These are phyloP conservation scores for Zymoseptoria ardabiliae DNA, from an alignment of 2,329 filamentous ascomycete species.

Conservation along the genomic window DNA sequence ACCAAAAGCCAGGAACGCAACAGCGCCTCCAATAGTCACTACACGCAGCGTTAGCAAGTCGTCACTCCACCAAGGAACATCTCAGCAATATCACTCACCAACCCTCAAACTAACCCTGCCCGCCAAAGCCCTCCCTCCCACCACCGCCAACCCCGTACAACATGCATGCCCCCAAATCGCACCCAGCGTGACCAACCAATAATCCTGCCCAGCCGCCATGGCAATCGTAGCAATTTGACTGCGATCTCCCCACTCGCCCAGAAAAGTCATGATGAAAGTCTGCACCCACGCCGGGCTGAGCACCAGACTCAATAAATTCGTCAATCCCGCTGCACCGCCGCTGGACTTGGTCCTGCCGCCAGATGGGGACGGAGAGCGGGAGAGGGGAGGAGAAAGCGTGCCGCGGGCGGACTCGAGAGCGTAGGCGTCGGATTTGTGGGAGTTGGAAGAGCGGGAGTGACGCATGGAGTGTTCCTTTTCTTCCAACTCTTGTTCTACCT, in stretches of 20 bases:
- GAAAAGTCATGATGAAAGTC: constrained; percentile 97
- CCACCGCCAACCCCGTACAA: constrained; percentile 84
- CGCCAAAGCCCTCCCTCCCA: constrained; percentile 87
- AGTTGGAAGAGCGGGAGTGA: constrained; percentile 60
- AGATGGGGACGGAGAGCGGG: constrained; percentile 22
- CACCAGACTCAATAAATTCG: constrained; percentile 79
- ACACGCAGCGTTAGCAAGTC: constrained; percentile 1
- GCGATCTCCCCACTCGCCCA: constrained; percentile 96
- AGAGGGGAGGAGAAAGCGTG: constrained; percentile 21
- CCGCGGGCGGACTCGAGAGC: constrained; percentile 42
- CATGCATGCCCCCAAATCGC: constrained; percentile 79
- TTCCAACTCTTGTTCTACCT: constrained; percentile 88
- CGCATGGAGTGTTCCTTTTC: constrained; percentile 70
- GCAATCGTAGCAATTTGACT: constrained; percentile 98
- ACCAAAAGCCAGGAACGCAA: constrained; percentile 85
- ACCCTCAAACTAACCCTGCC: constrained; percentile 91
- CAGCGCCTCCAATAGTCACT: constrained; percentile 89
- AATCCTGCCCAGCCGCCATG: constrained; percentile 96
- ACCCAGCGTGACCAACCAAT: constrained; percentile 95
- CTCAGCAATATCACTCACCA: constrained; percentile 55
- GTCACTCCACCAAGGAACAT: background rate
- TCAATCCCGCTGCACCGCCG: constrained; percentile 54
- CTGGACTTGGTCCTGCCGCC: constrained; percentile 28
- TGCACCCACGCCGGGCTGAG: constrained; percentile 97
- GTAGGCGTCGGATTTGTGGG: constrained; percentile 60